Base-by-base conservation (phyloP, 495 filamentous ascomycete genomes). In the Aspergillus indologenus region DNA sequence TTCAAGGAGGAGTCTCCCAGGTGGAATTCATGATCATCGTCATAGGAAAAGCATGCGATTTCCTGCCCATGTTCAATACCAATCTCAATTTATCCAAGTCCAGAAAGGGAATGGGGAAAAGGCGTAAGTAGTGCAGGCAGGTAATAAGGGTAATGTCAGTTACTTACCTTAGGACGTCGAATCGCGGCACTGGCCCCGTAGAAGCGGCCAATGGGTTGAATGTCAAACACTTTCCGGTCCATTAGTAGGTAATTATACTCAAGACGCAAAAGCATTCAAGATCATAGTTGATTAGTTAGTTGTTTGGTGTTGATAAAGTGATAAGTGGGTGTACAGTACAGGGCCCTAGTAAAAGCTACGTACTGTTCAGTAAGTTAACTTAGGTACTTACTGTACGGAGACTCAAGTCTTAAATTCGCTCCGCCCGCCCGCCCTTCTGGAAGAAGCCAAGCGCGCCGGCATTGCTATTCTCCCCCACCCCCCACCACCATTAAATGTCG, bases 41-140 rank as follows among this genome's bases (percentile, higher is more conserved):
- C 91, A 71, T 91, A 97, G 0, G 93, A 98, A 70, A 97, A 98
- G 68, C 77, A 89, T 2, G 90, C 79, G 53, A 97, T 90, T 75
- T 98, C 94, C 87, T 92, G 29, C 43, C 15, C 7, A 47, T 3
- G 31, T 29, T 31, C 59, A 49, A 14, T 40, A 40, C 34, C 5
- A 15, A 11, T 29, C 3, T 9, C 26, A 14, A 40, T 6, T 7
- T 9, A 9, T 11, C 34, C 34, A 15, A 40, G 12, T 7, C 2
- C 6, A 40, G 34, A 40, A 40, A 40, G 34, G 12, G 34, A 40
- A 6, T 2, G 34, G 23, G 50, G 26, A 52, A 48, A 20, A 50
- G 26, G 9, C 26, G n/a, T n/a, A n/a, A n/a, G n/a, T n/a, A 40
- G 12, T 7, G 5, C 6, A 40, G 34, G 12, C 5, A 40, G 34